phyloP scores from a whole-genome alignment of 148 eudicot species.

The Persicaria tinctoria region DNA sequence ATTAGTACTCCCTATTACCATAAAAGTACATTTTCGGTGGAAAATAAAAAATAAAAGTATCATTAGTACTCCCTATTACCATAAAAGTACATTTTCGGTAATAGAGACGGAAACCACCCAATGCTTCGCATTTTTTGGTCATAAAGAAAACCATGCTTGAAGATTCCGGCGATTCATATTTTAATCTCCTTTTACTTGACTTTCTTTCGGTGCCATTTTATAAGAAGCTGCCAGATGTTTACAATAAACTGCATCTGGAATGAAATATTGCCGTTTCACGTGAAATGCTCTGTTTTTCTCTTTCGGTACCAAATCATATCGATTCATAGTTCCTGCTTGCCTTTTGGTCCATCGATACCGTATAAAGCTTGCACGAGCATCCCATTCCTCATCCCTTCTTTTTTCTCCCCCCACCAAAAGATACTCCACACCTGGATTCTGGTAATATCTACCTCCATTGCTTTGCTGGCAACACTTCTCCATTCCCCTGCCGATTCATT shows the following conservation, averaged over 20 bases:
- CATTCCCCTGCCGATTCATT: constrained; percentile 13
- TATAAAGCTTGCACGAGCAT: constrained; percentile 32
- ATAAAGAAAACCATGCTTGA: too few species aligned
- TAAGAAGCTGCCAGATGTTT: constrained; percentile 1
- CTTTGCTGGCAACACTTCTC: constrained; percentile 12
- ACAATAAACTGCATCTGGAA: background rate
- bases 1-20: too few species aligned
- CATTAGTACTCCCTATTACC: too few species aligned
- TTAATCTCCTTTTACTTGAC: too few species aligned
- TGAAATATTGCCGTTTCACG: constrained; percentile 5
- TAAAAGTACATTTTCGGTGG: too few species aligned
- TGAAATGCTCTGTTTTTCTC: background rate
- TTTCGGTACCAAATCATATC: background rate
- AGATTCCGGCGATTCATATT: too few species aligned
- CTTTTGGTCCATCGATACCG: constrained; percentile 30
- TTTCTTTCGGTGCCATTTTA: background rate
- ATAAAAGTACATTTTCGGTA: too few species aligned
- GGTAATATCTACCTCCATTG: constrained; percentile 1
- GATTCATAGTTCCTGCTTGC: constrained; percentile 20
- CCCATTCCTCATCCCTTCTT: constrained; percentile 10
- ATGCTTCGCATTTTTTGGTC: too few species aligned
- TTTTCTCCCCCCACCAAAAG: constrained; percentile 10
- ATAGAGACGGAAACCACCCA: too few species aligned
- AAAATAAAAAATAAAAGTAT: too few species aligned
- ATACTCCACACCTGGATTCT: constrained; percentile 23